Base-by-base conservation (phyloP, 495 filamentous ascomycete genomes). In the Hyaloscypha variabilis region DNA sequence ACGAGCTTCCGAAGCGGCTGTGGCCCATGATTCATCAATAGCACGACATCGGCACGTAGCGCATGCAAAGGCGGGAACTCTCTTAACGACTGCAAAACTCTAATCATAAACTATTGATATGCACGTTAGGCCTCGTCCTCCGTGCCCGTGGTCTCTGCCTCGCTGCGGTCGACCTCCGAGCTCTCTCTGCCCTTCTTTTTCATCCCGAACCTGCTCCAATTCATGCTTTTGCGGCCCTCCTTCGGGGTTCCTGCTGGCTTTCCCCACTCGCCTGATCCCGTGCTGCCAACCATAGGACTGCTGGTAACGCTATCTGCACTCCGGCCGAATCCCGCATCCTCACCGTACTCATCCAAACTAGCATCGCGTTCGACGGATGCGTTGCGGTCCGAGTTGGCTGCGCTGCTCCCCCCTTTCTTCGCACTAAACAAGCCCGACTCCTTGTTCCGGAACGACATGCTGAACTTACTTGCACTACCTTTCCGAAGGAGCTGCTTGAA, bases 391-490 rank as follows among this genome's bases (percentile, higher is more conserved):
- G 69, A 71, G 26, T 71, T 71, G 19, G 60, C 49, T 13, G 60
- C 66, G 49, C 70, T 72, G 23, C 55, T 53, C 26, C 53, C 36
- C 14, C 24, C 62, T 63, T 69, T 67, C 39, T 73, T 71, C 25
- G 36, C 50, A 21, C 67, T 50, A 50, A 66, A 66, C 19, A 68
- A 57, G 39, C 51, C 50, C 21, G 83, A 80, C 25, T 83, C 85
- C 62, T 89, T 87, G 57, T 86, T 84, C 67, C 91, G 88, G 17
- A 82, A 78, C 67, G 88, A 84, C 25, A 88, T 76, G 71, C 87
- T 89, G 76, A 93, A 93, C 75, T 93, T 94, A 74, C 88, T 85
- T 23, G 90, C 90, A 76, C 88, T 91, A 62, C 90, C 85, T 72
- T 94, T 94, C 55, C 91, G 88, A 25, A 90, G 88, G 65, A 94